These are phyloP conservation scores for Karstenula rhodostoma DNA, from an alignment of 2,329 filamentous ascomycete species.

Conservation along the genomic window DNA sequence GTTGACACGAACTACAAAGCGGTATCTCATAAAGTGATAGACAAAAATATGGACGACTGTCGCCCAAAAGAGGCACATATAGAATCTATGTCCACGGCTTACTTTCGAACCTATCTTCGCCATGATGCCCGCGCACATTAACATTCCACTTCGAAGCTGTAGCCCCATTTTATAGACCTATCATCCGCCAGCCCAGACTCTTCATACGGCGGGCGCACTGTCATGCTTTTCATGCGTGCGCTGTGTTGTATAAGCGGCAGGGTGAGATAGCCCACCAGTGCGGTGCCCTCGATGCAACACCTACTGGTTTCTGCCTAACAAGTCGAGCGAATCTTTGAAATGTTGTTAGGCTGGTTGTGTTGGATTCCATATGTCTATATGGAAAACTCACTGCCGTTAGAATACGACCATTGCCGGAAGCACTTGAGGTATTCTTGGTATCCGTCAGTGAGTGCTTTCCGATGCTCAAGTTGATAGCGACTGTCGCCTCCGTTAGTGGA, in stretches of 20 bases:
- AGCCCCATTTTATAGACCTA: constrained; percentile 3
- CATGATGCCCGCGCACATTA: neutral
- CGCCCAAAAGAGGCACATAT: no score
- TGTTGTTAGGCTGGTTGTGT: constrained; percentile 55
- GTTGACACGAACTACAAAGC: no score
- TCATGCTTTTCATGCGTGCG: constrained; percentile 16
- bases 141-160: constrained; percentile 3
- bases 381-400: constrained; percentile 35
- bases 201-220: constrained; percentile 8
- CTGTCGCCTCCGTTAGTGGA: constrained; percentile 23
- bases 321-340: constrained; percentile 50
- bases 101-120: no score
- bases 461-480: constrained; percentile 37
- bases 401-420: constrained; percentile 35
- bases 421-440: constrained; percentile 39
- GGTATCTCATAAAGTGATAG: no score
- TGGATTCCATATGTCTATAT: constrained; percentile 50
- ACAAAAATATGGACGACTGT: no score
- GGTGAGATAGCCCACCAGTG: constrained; percentile 33
- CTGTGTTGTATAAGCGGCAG: constrained; percentile 42
- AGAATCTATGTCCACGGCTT: no score
- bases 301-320: constrained; percentile 49
- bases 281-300: constrained; percentile 49
- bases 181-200: constrained; percentile 11
- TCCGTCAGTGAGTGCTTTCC: constrained; percentile 37